phyloP scores from a whole-genome alignment of 139 green algal genomes.

The Tetradesmus lagerheimii region DNA sequence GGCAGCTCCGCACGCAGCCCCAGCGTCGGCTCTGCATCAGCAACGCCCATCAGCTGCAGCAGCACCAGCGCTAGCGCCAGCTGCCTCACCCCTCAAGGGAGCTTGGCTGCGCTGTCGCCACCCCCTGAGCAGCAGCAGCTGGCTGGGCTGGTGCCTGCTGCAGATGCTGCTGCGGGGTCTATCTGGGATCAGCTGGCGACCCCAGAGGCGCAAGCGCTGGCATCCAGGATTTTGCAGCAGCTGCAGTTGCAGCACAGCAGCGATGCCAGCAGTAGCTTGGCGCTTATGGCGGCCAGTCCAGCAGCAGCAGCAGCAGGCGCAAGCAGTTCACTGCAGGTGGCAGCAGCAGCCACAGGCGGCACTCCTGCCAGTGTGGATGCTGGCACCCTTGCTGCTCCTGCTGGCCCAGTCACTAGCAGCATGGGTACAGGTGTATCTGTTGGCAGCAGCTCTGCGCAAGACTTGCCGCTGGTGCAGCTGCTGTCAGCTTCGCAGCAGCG shows the following conservation, averaged over 20 bases:
- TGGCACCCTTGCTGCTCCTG: no score
- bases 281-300: neutral
- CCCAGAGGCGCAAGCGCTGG: neutral
- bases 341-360: conserved; percentile 16
- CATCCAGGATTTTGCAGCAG: conserved; percentile 35
- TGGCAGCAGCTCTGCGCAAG: conserved; percentile 7
- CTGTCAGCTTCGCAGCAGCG: conserved; percentile 7
- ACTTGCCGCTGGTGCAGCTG: neutral
- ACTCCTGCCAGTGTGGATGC: no score
- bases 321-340: neutral
- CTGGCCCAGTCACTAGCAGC: neutral
- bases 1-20: no score
- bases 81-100: conserved; percentile 23
- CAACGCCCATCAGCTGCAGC: conserved; percentile 15
- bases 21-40: neutral
- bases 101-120: neutral
- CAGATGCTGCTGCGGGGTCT: neutral
- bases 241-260: conserved; percentile 14
- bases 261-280: neutral
- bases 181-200: conserved; percentile 5
- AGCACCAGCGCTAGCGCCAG: neutral
- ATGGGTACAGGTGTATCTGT: neutral
- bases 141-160: neutral
- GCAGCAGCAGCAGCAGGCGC: neutral
- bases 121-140: neutral